These are phyloP conservation scores for Mrakia hoshinonis DNA, from an alignment of 768 basidiomycete species.

Conservation along the genomic window DNA sequence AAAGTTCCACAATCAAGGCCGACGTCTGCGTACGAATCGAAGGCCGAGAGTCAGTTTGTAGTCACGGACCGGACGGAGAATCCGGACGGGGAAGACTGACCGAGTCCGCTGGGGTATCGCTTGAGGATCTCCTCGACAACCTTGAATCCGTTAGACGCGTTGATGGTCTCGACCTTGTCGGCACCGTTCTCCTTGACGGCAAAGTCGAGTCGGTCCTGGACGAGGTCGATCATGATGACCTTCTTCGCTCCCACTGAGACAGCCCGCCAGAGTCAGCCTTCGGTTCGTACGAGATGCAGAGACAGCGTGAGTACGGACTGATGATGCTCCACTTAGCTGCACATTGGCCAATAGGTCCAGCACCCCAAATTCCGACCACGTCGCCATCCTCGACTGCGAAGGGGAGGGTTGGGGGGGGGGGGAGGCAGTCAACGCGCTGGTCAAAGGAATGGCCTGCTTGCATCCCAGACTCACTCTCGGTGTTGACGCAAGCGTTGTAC, in stretches of 20 bases:
- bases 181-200: slow-evolving; percentile 46
- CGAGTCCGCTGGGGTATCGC: slow-evolving; percentile 56
- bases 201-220: slow-evolving; percentile 49
- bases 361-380: slow-evolving; percentile 59
- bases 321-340: slow-evolving; percentile 50
- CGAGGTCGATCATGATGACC: slow-evolving; percentile 61
- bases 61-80: slow-evolving; percentile 30
- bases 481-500: slow-evolving; percentile 66
- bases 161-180: slow-evolving; percentile 52
- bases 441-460: too few relatives aligned
- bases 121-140: slow-evolving; percentile 54
- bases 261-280: too few relatives aligned
- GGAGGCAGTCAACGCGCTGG: not conserved
- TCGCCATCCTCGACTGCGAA: slow-evolving; percentile 55
- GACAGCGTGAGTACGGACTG: too few relatives aligned
- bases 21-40: not conserved
- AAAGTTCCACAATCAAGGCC: slow-evolving; percentile 45
- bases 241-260: slow-evolving; percentile 60
- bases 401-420: not conserved
- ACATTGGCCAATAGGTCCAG: slow-evolving; percentile 28
- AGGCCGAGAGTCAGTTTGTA: slow-evolving; percentile 7
- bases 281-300: too few relatives aligned
- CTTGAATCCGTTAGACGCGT: slow-evolving; percentile 50
- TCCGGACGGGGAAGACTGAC: slow-evolving; percentile 52
- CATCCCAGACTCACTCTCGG: slow-evolving; percentile 45